Base-by-base conservation (phyloP, 1,139 yeast genomes). In the Trichomonascaceae sp. region DNA sequence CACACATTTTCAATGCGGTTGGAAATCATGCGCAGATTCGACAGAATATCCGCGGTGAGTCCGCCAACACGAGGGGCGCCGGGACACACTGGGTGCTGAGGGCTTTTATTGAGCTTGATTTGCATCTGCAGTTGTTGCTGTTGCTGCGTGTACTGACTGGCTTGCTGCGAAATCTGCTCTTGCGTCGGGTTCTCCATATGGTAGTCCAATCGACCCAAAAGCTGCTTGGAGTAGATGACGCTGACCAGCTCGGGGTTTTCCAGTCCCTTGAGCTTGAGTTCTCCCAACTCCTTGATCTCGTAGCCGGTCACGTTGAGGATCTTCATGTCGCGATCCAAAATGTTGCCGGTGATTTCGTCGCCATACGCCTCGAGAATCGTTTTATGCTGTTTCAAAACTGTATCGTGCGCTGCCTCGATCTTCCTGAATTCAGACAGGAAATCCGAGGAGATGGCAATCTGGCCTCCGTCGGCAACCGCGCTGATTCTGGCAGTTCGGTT, bases 391-490 rank as follows among this genome's bases (percentile, higher is more conserved):
- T 58, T 56, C 13, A 56, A 52, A 14, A 71, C 67, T 33, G 62
- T 60, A 11, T 65, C 61, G 45, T 75, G 84, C 11, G 70, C 65
- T 14, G 59, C 59, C 47, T 69, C 65, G 31, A 82, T 67, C 35
- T 73, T 67, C 33, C 66, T 67, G 51, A 84, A 69, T 50, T 82
- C 94, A 31, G 70, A 69, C 46, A 79, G 62, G 48, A 84, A 82
- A 54, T 87, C 96, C 2, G 77, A 69, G 47, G 93, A 79, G 35
- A 87, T 67, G 0, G 93, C 75, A 28, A 87, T 82, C 56, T 89
- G 96, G n/a, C 98, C 98, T 38, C 99, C 99, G 55, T 85, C 95
- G 0, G 98, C 99, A 33, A 82, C 79, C 2, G 94, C 84, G 53
- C 89, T 78, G 28, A 89, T 87, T 50, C 99, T 69, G 0, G 97